Evolutionary conservation across 306 rosid genomes (phyloP).

Genomic region (Prunus mongolica): DNA sequence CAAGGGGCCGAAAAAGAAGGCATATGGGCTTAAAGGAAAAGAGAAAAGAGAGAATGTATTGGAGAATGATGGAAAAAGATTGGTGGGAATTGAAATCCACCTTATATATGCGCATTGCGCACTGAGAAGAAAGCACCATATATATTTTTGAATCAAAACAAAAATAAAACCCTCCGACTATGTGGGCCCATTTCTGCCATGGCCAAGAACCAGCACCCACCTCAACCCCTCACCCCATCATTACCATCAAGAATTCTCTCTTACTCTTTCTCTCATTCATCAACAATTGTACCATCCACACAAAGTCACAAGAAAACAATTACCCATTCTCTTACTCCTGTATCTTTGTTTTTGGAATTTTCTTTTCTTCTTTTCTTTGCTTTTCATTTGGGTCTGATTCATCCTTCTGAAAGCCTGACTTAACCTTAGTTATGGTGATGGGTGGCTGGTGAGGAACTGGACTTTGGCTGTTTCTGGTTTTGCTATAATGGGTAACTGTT

Average conservation of each 20-base stretch:
- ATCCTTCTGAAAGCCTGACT: constrained; percentile 18
- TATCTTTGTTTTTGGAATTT: background rate
- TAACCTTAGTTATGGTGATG: constrained; percentile 35
- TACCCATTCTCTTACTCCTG: background rate
- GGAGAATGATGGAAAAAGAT: constrained; percentile 40
- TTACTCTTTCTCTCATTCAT: constrained; percentile 28
- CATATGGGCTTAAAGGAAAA: background rate
- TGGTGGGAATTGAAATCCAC: constrained; percentile 37
- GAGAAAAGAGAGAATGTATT: constrained; percentile 4
- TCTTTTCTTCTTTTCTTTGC: background rate
- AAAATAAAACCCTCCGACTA: background rate
- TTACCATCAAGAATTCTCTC: constrained; percentile 49
- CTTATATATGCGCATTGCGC: constrained; percentile 42
- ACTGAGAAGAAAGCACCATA: constrained; percentile 40
- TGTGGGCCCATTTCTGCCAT: constrained; percentile 63
- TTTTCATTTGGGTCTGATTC: constrained; percentile 9
- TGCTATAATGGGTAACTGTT: constrained; percentile 83
- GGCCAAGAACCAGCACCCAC: constrained; percentile 39
- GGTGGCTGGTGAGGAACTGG: constrained; percentile 32
- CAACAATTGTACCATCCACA: constrained; percentile 15
- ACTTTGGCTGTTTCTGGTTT: constrained; percentile 26
- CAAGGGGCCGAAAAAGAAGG: background rate
- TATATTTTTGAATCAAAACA: constrained; percentile 37
- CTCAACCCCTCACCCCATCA: constrained; percentile 50
- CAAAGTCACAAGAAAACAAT: background rate